phyloP scores from a whole-genome alignment of 2,329 filamentous ascomycete species.

The Xylariaceae sp. region DNA sequence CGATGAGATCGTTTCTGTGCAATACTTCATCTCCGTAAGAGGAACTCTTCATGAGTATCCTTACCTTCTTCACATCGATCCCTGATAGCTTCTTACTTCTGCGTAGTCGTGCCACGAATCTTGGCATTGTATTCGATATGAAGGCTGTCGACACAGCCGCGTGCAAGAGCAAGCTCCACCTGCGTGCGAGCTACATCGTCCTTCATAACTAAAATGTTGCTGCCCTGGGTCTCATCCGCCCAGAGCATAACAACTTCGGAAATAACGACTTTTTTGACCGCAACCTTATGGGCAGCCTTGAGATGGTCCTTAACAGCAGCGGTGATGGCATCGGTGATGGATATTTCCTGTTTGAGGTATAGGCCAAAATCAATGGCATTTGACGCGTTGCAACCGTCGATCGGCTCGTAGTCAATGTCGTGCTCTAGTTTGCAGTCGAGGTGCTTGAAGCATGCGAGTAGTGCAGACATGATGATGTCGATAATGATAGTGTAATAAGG shows the following conservation, averaged over 20 bases:
- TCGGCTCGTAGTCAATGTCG: no score
- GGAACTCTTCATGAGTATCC: no score
- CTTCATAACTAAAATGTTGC: background rate
- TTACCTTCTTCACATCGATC: no score
- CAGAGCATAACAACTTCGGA: background rate
- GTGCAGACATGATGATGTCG: no score
- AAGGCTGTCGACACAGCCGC: background rate
- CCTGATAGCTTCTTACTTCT: background rate
- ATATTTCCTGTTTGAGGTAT: no score
- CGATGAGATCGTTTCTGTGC: no score
- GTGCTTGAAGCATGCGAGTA: slow-evolving; percentile 3
- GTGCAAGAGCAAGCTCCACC: background rate
- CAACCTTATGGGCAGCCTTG: background rate
- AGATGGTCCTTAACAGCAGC: background rate
- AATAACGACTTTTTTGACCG: no score
- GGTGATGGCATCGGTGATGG: background rate
- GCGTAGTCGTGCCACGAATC: no score
- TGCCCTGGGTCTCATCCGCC: background rate
- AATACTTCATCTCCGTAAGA: no score
- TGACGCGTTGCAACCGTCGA: background rate
- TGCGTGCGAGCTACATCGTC: background rate
- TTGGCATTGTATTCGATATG: slow-evolving; percentile 4
- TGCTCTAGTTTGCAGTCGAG: no score
- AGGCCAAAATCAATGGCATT: background rate
- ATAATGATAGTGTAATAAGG: no score